Conservation (phyloP, 2,329 filamentous ascomycete species). For the Alternaria sp. region DNA sequence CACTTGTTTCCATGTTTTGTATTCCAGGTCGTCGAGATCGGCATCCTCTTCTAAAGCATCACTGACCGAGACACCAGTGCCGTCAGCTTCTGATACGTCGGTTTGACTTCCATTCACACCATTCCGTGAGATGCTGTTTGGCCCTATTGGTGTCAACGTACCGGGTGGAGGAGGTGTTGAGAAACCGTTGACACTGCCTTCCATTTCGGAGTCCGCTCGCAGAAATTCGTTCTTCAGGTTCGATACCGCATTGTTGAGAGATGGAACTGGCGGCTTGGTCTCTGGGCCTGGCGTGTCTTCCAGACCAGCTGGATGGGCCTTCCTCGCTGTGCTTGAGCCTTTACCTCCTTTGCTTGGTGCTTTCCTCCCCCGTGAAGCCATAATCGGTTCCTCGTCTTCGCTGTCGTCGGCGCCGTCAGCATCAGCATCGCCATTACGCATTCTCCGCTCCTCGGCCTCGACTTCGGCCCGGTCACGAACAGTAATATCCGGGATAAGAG, state of each 20-base stretch:
- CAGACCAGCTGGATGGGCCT: slow-evolving; percentile 74
- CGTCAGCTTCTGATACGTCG: slow-evolving; percentile 89
- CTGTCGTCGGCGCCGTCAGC: slow-evolving; percentile 88
- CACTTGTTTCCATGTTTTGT: slow-evolving; percentile 98
- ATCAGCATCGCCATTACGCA: slow-evolving; percentile 82
- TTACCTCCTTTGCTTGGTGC: slow-evolving; percentile 80
- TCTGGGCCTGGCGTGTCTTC: slow-evolving; percentile 82
- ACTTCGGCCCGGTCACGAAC: slow-evolving; percentile 93
- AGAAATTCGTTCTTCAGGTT: slow-evolving; percentile 62
- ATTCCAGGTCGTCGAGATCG: slow-evolving; percentile 87
- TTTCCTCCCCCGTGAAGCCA: slow-evolving; percentile 93
- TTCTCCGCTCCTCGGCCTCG: slow-evolving; percentile 74
- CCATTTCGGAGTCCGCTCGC: slow-evolving; percentile 78
- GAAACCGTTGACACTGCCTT: slow-evolving; percentile 83
- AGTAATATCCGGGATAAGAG: slow-evolving; percentile 89
- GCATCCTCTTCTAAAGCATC: slow-evolving; percentile 76
- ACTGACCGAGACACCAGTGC: slow-evolving; percentile 69
- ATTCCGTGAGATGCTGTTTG: slow-evolving; percentile 71
- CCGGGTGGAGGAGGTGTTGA: slow-evolving; percentile 82
- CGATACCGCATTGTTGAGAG: slow-evolving; percentile 58
- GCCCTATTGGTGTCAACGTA: slow-evolving; percentile 76
- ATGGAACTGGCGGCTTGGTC: slow-evolving; percentile 74
- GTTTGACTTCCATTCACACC: slow-evolving; percentile 71
- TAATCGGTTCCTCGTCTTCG: slow-evolving; percentile 92
- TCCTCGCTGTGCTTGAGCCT: slow-evolving; percentile 69